Evolutionary conservation across 1,284 basidiomycete genomes (phyloP), one percentile per base, ranked within the genome.

Genomic region (Xerocomus amazonicus): DNA sequence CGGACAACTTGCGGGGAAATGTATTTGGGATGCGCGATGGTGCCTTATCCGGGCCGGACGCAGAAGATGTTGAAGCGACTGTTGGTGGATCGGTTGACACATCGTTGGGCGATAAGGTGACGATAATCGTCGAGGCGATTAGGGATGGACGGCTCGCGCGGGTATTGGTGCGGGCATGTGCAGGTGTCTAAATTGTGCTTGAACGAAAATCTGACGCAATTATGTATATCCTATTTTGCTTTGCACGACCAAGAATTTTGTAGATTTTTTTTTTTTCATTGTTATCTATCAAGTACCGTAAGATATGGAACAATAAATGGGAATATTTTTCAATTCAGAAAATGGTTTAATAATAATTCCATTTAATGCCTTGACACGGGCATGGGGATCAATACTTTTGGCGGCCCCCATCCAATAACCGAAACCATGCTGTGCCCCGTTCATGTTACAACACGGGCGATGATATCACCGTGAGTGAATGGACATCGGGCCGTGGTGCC

Each of bases 81-180:
- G 16, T 56, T 49, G 63, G 48, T 5, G 56, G 56, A 14, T 16
- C 31, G 0, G 54, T 60, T 27, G 81, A 85, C 33, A 73, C 70
- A 7, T 83, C 84, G 0, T 70, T 84, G 43, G 88, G 88, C 0
- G 77, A 83, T 59, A 80, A 80, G 56, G 73, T 88, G 14, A 76
- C 83, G 3, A 67, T 80, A 43, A 87, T 90, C 47, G 80, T 88
- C 54, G 85, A 90, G 70, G 79, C 83, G 14, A 82, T 84, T 54
- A 77, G 87, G 26, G 86, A 90, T 62, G 87, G 87, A 23, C 79
- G 84, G 63, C 71, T 90, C 64, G 80, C 84, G 57, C 65, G 74
- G 14, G 70, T 81, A 34, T 72, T 89, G 44, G 79, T 76, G 6
- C 66, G 67, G 29, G 67, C 83, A 48, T 82, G 86, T 56, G 66